Conservation (phyloP, 495 filamentous ascomycete species). For the Hypoxylon intermedium region DNA sequence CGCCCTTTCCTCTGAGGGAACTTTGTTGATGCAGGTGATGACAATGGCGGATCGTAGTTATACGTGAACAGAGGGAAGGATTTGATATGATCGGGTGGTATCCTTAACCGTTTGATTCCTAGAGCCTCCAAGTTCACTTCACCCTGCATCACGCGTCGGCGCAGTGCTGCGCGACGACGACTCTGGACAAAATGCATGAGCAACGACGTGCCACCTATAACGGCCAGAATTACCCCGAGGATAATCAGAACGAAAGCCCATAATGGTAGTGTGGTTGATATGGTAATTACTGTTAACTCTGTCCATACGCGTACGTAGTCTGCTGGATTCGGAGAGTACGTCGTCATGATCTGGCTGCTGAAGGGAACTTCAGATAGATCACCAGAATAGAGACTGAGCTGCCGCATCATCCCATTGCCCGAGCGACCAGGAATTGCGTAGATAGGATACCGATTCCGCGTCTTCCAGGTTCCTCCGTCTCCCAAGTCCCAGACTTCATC, state of each 20-base stretch:
- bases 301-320: slow-evolving; percentile 61
- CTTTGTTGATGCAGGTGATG: slow-evolving; percentile 23
- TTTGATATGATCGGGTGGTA: slow-evolving; percentile 71
- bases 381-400: slow-evolving; percentile 77
- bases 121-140: slow-evolving; percentile 82
- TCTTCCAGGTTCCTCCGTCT: slow-evolving; percentile 70
- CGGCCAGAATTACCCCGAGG: slow-evolving; percentile 70
- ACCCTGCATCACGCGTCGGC: slow-evolving; percentile 71
- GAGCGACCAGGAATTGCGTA: slow-evolving; percentile 77
- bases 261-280: slow-evolving; percentile 59
- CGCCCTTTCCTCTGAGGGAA: slow-evolving; percentile 17
- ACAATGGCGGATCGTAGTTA: slow-evolving; percentile 51
- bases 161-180: slow-evolving; percentile 67
- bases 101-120: slow-evolving; percentile 76
- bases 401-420: slow-evolving; percentile 71
- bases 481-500: slow-evolving; percentile 70
- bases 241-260: slow-evolving; percentile 88
- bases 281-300: slow-evolving; percentile 49
- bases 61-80: slow-evolving; percentile 79
- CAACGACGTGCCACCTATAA: slow-evolving; percentile 69
- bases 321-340: slow-evolving; percentile 71
- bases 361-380: slow-evolving; percentile 66
- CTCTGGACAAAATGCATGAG: slow-evolving; percentile 78
- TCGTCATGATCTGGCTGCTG: slow-evolving; percentile 60
- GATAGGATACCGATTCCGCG: slow-evolving; percentile 71